A percentile compares a stretch with the other conserved stretches of the same genome.
Evolutionary conservation across 495 filamentous ascomycete species (phyloP).

Genomic region (Neurospora discreta): DNA sequence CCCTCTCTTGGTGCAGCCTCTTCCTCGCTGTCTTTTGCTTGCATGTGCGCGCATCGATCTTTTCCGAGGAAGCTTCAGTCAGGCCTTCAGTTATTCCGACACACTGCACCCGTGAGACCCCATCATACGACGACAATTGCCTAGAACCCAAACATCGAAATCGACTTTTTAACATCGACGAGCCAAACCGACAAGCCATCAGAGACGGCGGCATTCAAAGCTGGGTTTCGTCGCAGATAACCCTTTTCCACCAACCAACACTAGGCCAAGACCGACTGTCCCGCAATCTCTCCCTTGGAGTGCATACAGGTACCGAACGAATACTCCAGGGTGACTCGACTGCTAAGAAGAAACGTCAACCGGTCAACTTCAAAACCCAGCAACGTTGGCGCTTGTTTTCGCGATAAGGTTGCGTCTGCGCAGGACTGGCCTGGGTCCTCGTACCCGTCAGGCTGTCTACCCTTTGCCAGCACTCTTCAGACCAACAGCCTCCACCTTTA

Average conservation of each 20-base stretch:
- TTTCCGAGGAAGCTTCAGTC: background rate
- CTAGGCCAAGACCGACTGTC: background rate
- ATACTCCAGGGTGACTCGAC: background rate
- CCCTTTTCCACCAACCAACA: background rate
- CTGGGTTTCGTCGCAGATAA: background rate
- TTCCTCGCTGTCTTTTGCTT: background rate
- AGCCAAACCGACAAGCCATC: background rate
- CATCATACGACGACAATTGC: background rate
- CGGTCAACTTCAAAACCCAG: background rate
- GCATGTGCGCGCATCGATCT: background rate
- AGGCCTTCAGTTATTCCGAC: background rate
- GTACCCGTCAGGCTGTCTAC: background rate
- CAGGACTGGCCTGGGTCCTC: background rate
- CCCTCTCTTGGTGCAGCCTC: background rate
- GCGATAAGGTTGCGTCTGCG: background rate
- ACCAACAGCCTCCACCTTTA: background rate
- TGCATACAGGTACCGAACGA: background rate
- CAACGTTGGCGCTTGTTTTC: constrained; percentile 11
- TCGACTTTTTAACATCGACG: background rate
- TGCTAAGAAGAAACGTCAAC: background rate
- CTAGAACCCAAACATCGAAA: background rate
- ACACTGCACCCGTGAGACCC: background rate
- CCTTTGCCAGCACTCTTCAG: background rate
- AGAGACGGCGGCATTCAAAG: background rate
- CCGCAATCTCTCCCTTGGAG: background rate